A percentile compares a stretch with the other conserved stretches of the same genome.
Evolutionary conservation across 2,329 filamentous ascomycete species (phyloP).

Genomic region (Fusarium poae): DNA sequence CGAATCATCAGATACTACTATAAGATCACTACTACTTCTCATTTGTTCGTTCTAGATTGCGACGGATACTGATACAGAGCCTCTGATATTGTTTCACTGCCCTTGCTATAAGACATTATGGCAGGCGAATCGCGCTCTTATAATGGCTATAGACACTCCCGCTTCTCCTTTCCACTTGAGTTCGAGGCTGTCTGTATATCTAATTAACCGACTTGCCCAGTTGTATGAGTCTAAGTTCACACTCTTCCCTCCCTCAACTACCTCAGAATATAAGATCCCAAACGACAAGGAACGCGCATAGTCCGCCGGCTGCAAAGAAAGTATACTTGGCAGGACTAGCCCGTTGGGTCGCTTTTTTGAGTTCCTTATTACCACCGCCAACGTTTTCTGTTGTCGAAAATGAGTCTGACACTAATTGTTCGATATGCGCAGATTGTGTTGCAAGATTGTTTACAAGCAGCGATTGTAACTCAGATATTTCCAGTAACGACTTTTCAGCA

Average conservation of each 20-base stretch:
- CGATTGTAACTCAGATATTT: conserved; percentile 93
- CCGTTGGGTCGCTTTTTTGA: conserved; percentile 83
- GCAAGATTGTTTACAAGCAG: conserved; percentile 88
- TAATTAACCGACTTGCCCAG: background rate
- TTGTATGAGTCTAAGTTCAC: conserved; percentile 7
- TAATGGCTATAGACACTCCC: background rate
- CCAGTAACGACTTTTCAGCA: conserved; percentile 88
- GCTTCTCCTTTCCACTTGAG: background rate
- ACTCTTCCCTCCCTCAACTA: background rate
- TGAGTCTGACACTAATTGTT: conserved; percentile 87
- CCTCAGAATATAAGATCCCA: conserved; percentile 77
- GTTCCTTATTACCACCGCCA: conserved; percentile 87
- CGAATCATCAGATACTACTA: background rate
- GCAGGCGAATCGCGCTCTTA: background rate
- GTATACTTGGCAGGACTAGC: conserved; percentile 81
- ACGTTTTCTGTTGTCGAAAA: conserved; percentile 87
- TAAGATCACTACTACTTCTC: background rate
- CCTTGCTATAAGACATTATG: background rate
- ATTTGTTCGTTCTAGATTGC: background rate
- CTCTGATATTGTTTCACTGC: background rate
- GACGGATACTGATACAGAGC: background rate
- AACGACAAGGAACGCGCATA: conserved; percentile 79
- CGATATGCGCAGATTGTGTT: conserved; percentile 88
- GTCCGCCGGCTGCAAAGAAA: conserved; percentile 81
- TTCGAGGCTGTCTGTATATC: background rate